These are phyloP conservation scores for Cutaneotrichosporon sp. DNA, from an alignment of 1,284 basidiomycete genomes.

Conservation along the genomic window DNA sequence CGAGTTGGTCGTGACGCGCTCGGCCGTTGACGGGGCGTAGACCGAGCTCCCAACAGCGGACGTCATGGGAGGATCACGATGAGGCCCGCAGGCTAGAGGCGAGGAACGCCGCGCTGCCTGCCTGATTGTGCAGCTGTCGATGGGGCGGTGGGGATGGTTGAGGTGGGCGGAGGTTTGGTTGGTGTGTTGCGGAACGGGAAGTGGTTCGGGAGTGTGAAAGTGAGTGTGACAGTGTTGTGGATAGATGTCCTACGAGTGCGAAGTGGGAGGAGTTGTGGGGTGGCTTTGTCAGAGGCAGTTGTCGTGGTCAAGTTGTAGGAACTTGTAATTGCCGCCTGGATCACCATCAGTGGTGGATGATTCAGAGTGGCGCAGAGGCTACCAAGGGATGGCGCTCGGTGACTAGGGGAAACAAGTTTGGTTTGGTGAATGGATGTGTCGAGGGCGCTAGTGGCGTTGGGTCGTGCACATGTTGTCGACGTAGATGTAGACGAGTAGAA, in stretches of 20 bases:
- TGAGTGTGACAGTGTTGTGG: not conserved
- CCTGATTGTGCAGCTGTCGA: not conserved
- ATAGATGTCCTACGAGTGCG: not conserved
- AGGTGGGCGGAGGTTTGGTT: no score
- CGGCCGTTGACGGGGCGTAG: conserved; percentile 6
- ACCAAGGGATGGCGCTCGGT: not conserved
- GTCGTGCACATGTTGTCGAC: not conserved
- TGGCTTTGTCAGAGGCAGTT: not conserved
- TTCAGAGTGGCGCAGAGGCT: not conserved
- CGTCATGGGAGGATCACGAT: conserved; percentile 4
- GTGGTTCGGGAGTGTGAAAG: not conserved
- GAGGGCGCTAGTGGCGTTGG: not conserved
- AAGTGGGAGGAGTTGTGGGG: not conserved
- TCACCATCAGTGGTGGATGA: not conserved
- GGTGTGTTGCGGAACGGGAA: not conserved
- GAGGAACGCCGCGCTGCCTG: not conserved
- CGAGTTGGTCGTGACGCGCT: conserved; percentile 8
- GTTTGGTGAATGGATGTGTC: not conserved
- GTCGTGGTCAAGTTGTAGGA: not conserved
- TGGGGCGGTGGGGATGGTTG: no score
- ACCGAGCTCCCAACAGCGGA: conserved; percentile 5
- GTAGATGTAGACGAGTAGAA: not conserved
- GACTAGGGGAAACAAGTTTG: not conserved
- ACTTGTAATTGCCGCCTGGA: not conserved
- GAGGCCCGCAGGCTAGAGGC: not conserved